phyloP scores from a whole-genome alignment of 2,329 filamentous ascomycete genomes.

The Colletotrichum camelliae region DNA sequence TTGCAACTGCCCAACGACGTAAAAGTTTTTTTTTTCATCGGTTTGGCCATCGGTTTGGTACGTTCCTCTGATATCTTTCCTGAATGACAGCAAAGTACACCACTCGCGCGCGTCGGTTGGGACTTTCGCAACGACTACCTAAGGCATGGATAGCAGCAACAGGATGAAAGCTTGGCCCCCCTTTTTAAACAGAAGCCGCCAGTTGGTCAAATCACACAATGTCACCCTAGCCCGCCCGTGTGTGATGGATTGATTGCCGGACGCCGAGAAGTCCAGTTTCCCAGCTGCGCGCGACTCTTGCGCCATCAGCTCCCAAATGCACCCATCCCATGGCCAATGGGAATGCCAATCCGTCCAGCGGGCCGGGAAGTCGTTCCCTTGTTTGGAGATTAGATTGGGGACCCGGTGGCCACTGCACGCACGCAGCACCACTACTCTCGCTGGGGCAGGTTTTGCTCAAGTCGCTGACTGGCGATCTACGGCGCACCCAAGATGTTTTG shows the following conservation, averaged over 20 bases:
- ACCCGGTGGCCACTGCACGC: neutral
- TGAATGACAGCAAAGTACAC: no score
- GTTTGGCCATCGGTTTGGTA: neutral
- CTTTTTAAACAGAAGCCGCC: neutral
- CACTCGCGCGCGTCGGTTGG: constrained; percentile 1
- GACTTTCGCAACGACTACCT: neutral
- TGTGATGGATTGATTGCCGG: constrained; percentile 14
- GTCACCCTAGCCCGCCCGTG: neutral
- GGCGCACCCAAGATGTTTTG: neutral
- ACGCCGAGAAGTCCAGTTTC: neutral
- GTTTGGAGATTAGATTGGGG: neutral
- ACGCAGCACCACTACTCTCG: neutral
- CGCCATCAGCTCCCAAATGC: neutral
- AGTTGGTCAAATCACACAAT: neutral
- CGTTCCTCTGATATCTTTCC: neutral
- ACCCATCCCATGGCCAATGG: neutral
- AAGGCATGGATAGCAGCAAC: neutral
- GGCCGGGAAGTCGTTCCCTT: neutral
- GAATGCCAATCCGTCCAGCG: neutral
- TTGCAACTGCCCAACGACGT: neutral
- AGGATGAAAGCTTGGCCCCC: neutral
- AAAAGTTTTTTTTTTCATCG: neutral
- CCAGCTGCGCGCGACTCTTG: neutral
- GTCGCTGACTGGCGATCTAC: neutral
- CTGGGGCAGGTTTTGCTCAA: neutral